These are phyloP conservation scores for Exophiala xenobiotica DNA, from an alignment of 2,329 filamentous ascomycete species.

Conservation along the genomic window DNA sequence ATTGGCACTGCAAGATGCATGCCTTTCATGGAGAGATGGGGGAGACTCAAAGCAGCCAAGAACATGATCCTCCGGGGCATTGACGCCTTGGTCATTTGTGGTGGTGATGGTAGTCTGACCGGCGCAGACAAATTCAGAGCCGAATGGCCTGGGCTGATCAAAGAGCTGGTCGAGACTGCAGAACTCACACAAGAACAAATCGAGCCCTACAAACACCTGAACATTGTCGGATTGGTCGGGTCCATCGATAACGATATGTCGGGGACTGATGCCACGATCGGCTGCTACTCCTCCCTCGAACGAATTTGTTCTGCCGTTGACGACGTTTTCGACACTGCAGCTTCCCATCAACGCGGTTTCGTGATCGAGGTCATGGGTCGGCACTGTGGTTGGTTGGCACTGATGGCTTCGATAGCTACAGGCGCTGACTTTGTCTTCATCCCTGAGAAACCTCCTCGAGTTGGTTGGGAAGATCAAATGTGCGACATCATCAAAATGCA, in stretches of 20 bases:
- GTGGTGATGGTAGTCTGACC: constrained; percentile 93
- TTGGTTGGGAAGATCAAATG: constrained; percentile 91
- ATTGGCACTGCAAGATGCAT: constrained; percentile 94
- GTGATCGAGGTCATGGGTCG: constrained; percentile 98
- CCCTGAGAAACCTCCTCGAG: constrained; percentile 83
- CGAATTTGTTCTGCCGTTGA: constrained; percentile 96
- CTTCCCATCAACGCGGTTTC: constrained; percentile 93
- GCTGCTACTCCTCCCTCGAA: constrained; percentile 88
- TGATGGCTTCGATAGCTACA: constrained; percentile 93
- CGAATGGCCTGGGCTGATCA: constrained; percentile 85
- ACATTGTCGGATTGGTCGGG: constrained; percentile 93
- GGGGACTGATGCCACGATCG: constrained; percentile 94
- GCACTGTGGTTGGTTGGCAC: constrained; percentile 94
- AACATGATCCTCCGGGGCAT: constrained; percentile 93
- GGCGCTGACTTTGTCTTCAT: constrained; percentile 97
- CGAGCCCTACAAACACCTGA: constrained; percentile 77
- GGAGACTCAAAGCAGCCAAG: constrained; percentile 81
- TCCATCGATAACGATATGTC: constrained; percentile 99
- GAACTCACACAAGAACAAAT: constrained; percentile 71
- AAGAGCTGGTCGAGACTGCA: constrained; percentile 75
- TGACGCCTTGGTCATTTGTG: constrained; percentile 93
- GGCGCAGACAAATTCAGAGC: constrained; percentile 89
- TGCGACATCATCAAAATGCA: constrained; percentile 75
- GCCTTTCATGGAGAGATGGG: constrained; percentile 84
- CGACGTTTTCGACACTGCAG: constrained; percentile 88